These are phyloP conservation scores for Dictyophora rubrovolvata DNA, from an alignment of 768 basidiomycete genomes.

Conservation along the genomic window DNA sequence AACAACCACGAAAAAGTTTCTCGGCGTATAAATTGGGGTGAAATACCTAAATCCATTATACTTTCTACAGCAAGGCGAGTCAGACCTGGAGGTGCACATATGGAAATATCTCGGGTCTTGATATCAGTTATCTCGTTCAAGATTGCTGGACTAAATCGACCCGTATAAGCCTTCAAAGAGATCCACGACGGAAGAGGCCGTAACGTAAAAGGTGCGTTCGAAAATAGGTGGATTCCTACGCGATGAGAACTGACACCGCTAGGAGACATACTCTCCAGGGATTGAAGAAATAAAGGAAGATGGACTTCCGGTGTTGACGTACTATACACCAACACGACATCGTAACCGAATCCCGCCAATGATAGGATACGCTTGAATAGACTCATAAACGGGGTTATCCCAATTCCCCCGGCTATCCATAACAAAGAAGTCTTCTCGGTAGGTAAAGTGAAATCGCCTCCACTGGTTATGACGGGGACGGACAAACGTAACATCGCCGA, in stretches of 20 bases:
- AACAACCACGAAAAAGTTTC: neutral
- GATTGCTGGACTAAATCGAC: neutral
- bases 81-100: neutral
- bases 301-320: neutral
- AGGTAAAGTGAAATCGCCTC: constrained; percentile 40
- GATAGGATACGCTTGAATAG: neutral
- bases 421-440: constrained; percentile 23
- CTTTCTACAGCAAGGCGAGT: neutral
- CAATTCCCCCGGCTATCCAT: constrained; percentile 60
- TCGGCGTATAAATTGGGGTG: neutral
- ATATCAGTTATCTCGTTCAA: neutral
- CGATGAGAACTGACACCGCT: neutral
- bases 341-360: neutral
- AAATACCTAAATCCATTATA: neutral
- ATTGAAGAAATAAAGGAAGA: neutral
- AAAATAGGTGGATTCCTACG: neutral
- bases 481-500: constrained; percentile 31
- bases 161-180: neutral
- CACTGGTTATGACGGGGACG: constrained; percentile 42
- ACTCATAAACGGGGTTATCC: constrained; percentile 47
- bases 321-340: neutral
- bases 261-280: neutral
- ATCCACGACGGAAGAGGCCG: neutral
- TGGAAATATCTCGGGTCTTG: neutral
- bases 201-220: neutral